Conservation (phyloP, 495 filamentous ascomycete genomes). For the Aspergillus bertholletiae region DNA sequence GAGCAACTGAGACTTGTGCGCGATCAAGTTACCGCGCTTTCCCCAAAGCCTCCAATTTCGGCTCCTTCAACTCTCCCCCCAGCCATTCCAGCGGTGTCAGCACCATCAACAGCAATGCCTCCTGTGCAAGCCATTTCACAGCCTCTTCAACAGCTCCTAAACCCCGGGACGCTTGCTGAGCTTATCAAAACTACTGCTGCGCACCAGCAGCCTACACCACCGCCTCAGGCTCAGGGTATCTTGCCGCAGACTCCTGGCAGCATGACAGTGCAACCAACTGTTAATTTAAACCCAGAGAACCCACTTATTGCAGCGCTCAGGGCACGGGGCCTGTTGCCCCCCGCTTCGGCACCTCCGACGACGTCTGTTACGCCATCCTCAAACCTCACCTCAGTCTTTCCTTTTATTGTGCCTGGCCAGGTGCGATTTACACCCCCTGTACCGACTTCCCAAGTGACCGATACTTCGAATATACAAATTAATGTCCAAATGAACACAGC, state of each 20-base stretch:
- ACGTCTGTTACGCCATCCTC: constrained; percentile 18
- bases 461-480: constrained; percentile 37
- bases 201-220: constrained; percentile 39
- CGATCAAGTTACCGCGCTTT: constrained; percentile 72
- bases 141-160: constrained; percentile 40
- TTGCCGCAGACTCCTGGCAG: constrained; percentile 23
- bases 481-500: constrained; percentile 66
- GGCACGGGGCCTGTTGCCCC: constrained; percentile 45
- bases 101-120: constrained; percentile 30
- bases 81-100: constrained; percentile 19
- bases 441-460: constrained; percentile 22
- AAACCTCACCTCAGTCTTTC: constrained; percentile 26
- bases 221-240: constrained; percentile 27
- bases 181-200: constrained; percentile 48
- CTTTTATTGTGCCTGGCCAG: constrained; percentile 42
- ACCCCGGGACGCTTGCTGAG: constrained; percentile 45
- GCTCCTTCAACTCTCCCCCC: constrained; percentile 18
- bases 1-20: constrained; percentile 77
- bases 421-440: constrained; percentile 34
- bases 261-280: constrained; percentile 28
- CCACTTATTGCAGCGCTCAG: constrained; percentile 45
- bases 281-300: constrained; percentile 27
- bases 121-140: constrained; percentile 34
- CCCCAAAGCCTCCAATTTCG: constrained; percentile 28
- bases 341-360: constrained; percentile 28